Percentiles rank a stretch among this genome's conserved stretches.
phyloP scores from a whole-genome alignment of 805 yeast genomes.

The Myxozyma geophila region DNA sequence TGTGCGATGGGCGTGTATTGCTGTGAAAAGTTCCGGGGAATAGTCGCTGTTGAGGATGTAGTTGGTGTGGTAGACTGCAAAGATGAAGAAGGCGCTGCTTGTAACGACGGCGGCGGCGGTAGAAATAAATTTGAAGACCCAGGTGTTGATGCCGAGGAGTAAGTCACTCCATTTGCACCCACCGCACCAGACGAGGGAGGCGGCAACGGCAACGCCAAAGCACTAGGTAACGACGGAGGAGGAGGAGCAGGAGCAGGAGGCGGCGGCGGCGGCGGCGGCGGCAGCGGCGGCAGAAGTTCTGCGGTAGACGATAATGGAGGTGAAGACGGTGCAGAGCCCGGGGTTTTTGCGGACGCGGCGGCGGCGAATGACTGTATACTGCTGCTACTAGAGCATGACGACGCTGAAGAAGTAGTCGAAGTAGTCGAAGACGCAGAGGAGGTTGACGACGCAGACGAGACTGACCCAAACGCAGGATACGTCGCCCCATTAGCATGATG shows the following conservation, averaged over 20 bases:
- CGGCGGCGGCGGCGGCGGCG: not conserved
- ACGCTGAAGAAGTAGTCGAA: no score
- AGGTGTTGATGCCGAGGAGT: not conserved
- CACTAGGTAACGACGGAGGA: not conserved
- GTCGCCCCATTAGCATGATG: not conserved
- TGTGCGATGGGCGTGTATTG: not conserved
- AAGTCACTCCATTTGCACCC: no score
- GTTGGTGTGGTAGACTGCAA: not conserved
- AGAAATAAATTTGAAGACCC: not conserved
- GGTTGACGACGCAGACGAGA: not conserved
- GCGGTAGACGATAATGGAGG: not conserved
- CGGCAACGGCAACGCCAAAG: not conserved
- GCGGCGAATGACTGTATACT: no score
- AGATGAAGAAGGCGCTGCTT: not conserved
- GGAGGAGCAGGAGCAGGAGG: not conserved
- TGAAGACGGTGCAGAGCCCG: not conserved
- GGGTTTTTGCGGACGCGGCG: not conserved
- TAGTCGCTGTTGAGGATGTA: not conserved
- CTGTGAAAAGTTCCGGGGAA: not conserved
- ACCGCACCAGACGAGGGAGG: not conserved
- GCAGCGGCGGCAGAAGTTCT: not conserved
- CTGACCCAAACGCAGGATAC: not conserved
- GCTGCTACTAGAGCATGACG: no score
- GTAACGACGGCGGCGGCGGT: slow-evolving; percentile 11
- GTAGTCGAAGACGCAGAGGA: no score